phyloP scores from a whole-genome alignment of 139 green algal species.

The Prasinococcaceae sp. region DNA sequence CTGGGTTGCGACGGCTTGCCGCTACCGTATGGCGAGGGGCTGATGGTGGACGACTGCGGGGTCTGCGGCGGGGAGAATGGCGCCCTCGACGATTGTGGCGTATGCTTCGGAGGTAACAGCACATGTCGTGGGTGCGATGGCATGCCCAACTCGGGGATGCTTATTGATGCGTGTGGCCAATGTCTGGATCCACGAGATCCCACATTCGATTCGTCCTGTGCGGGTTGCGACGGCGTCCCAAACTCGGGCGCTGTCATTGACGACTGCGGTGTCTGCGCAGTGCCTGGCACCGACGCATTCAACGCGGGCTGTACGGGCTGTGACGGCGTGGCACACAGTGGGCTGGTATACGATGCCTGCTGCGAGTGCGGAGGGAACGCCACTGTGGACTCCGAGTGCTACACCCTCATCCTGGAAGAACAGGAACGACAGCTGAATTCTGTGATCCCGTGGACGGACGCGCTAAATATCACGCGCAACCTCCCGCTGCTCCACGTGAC shows the following conservation, averaged over 20 bases:
- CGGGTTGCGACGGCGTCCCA: slow-evolving; percentile 9
- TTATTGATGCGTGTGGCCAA: neutral
- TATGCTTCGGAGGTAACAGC: slow-evolving; percentile 1
- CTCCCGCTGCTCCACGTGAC: no score
- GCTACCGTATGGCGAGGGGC: neutral
- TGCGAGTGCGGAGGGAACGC: neutral
- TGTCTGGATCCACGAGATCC: neutral
- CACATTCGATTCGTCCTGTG: neutral
- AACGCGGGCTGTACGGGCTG: neutral
- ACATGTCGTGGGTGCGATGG: slow-evolving; percentile 6
- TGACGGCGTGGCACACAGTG: neutral
- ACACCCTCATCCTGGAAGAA: neutral
- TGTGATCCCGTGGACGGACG: neutral
- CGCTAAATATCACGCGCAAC: neutral
- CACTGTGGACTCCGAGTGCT: neutral
- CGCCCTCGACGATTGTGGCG: slow-evolving; percentile 1
- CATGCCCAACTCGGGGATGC: neutral
- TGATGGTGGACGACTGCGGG: slow-evolving; percentile 1
- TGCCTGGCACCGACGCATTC: neutral
- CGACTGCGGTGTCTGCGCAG: neutral
- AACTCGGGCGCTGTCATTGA: slow-evolving; percentile 5
- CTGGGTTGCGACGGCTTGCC: neutral
- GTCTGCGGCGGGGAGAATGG: slow-evolving; percentile 1
- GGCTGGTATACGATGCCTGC: neutral
- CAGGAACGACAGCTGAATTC: neutral